Base-by-base conservation (phyloP, 2,329 filamentous ascomycete genomes). In the Beauveria rudraprayagi region DNA sequence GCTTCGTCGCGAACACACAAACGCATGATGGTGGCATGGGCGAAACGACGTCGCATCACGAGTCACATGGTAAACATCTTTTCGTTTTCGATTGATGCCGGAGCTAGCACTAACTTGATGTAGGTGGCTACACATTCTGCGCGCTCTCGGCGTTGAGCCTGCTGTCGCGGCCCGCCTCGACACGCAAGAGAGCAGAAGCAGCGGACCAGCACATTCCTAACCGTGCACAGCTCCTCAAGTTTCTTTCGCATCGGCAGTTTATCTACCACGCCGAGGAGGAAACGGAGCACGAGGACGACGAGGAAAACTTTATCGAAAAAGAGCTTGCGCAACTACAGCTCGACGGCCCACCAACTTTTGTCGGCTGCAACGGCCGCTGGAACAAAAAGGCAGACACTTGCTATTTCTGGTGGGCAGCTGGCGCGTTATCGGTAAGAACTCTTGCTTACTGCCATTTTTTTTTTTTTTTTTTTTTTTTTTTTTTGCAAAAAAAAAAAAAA, bases 321-420 rank as follows among this genome's bases (percentile, higher is more conserved):
- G 67, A 71, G 53, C 66, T 78, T n/a, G 72, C 73, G 0, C 67
- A 70, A 6, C 67, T 78, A 24, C 68, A 67, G 3, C 62, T 75
- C 1, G 68, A 71, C 11, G 69, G 73, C 3, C 63, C 52, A 3
- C 69, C 65, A 22, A 73, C 76, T 10, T 83, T 81, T 68, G 82
- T 91, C 1, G 94, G 92, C 10, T 92, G 95, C 75, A 96, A 95
- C 69, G 94, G 94, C 28, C 86, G 94, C 55, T 86, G 85, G 71
- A 97, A 96, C 77, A 99, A 99, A 73, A 82, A 87, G 53, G 89
- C 90, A 10, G 94, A 99, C 74, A 97, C 94, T 0, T 99, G 94
- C 75, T 99, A 99, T 73, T 88, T 86, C 24, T 99, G 93, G 80
- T 99, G 94, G 94, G 91, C 90, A 0, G 81, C 82, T 4, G 91